Evolutionary conservation across 106 monocot species (phyloP).

Genomic region (Posidonia australis): DNA sequence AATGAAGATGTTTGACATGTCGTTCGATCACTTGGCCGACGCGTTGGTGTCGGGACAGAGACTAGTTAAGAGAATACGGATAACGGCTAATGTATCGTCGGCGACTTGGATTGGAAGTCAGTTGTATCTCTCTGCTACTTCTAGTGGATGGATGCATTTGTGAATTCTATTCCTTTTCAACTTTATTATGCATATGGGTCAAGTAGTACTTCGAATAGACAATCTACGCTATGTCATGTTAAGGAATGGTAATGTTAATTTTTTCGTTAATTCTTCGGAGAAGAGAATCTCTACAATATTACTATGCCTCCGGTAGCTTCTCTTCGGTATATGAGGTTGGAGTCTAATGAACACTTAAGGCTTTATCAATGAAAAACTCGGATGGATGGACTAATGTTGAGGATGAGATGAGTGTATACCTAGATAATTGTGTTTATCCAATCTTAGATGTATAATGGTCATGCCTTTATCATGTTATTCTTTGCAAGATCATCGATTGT

Average conservation of each 20-base stretch:
- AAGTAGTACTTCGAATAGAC: no score
- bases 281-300: neutral
- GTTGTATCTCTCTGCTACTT: neutral
- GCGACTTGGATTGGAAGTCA: neutral
- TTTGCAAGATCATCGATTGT: neutral
- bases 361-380: slow-evolving; percentile 9
- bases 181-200: slow-evolving; percentile 1
- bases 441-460: slow-evolving; percentile 1
- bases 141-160: neutral
- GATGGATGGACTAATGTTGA: slow-evolving; percentile 10
- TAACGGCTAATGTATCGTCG: neutral
- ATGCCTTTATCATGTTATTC: slow-evolving; percentile 6
- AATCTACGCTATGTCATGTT: neutral
- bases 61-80: neutral
- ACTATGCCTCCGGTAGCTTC: slow-evolving; percentile 14
- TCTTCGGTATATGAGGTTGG: slow-evolving; percentile 34
- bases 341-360: slow-evolving; percentile 37
- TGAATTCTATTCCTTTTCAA: neutral
- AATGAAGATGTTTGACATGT: slow-evolving; percentile 33
- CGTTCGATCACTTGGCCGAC: slow-evolving; percentile 46
- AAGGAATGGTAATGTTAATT: slow-evolving; percentile 1
- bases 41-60: slow-evolving; percentile 28
- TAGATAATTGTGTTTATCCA: neutral
- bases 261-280: no score
- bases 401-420: neutral